Evolutionary conservation across 208 protist genomes (phyloP).

Genomic region (Leishmania tarentolae): DNA sequence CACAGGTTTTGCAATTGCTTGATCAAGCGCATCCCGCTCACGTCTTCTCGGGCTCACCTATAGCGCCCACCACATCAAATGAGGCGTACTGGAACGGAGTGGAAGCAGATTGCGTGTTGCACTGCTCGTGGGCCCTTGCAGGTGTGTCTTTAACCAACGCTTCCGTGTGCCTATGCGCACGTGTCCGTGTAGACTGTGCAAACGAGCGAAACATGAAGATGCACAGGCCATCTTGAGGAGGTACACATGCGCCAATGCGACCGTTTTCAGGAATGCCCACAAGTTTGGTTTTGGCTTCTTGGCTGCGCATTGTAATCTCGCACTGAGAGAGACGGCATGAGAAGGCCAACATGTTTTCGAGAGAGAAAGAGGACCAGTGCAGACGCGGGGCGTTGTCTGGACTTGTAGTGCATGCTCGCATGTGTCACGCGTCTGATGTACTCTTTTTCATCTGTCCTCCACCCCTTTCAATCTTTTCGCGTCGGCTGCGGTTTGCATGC

Average conservation of each 20-base stretch:
- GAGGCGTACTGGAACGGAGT: background rate
- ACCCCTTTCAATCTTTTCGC: background rate
- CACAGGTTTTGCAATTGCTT: background rate
- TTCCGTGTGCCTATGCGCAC: background rate
- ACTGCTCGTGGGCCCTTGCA: background rate
- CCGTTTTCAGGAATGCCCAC: too few species aligned
- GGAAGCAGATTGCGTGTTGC: background rate
- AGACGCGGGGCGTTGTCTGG: background rate
- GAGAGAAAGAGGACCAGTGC: background rate
- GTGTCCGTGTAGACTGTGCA: background rate
- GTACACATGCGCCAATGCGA: too few species aligned
- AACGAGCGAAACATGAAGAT: background rate
- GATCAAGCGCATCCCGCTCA: background rate
- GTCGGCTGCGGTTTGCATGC: background rate
- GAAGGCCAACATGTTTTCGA: background rate
- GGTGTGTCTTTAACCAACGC: background rate
- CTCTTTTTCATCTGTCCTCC: background rate
- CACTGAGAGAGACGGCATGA: background rate
- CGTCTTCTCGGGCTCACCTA: background rate
- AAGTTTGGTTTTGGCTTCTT: background rate
- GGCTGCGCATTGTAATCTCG: background rate
- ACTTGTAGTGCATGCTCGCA: background rate
- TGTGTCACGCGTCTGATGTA: background rate
- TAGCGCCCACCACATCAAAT: background rate
- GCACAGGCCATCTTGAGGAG: background rate